These are phyloP conservation scores for Alternaria sp. DNA, from an alignment of 2,329 filamentous ascomycete genomes.

Conservation along the genomic window DNA sequence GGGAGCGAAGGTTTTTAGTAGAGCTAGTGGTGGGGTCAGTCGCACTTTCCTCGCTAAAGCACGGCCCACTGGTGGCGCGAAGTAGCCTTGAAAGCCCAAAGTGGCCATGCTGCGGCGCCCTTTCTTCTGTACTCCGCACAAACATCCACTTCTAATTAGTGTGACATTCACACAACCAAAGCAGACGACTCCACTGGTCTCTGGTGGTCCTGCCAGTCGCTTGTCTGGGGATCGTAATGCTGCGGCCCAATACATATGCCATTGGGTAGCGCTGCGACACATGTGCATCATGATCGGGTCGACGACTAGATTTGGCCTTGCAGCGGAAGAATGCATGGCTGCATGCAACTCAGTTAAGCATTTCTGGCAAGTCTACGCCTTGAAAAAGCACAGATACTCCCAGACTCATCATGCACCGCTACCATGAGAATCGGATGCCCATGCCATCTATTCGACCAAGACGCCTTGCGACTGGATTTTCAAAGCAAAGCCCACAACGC, in stretches of 20 bases:
- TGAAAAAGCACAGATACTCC: not conserved
- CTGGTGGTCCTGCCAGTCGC: constrained; percentile 1
- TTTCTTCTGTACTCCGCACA: constrained; percentile 12
- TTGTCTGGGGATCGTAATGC: constrained; percentile 5
- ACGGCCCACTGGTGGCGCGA: constrained; percentile 28
- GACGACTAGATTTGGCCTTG: constrained; percentile 12
- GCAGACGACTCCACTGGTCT: constrained; percentile 2
- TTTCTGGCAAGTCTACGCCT: constrained; percentile 11
- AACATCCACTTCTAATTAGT: not conserved
- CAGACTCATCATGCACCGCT: not conserved
- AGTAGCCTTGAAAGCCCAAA: constrained; percentile 18
- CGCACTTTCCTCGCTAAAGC: constrained; percentile 27
- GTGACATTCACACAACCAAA: not conserved
- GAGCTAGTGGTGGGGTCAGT: constrained; percentile 27
- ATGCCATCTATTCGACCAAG: not conserved
- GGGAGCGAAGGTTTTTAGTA: constrained; percentile 29
- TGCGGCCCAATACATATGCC: constrained; percentile 27
- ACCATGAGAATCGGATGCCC: not conserved
- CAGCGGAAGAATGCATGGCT: constrained; percentile 10
- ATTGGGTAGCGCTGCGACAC: constrained; percentile 28
- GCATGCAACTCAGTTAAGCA: constrained; percentile 3
- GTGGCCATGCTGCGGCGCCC: constrained; percentile 22
- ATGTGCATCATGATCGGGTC: constrained; percentile 14
- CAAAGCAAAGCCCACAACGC: constrained; percentile 1
- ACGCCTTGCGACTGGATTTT: not conserved